phyloP scores from a whole-genome alignment of 1,284 basidiomycete species.

The Puccinia hordei region DNA sequence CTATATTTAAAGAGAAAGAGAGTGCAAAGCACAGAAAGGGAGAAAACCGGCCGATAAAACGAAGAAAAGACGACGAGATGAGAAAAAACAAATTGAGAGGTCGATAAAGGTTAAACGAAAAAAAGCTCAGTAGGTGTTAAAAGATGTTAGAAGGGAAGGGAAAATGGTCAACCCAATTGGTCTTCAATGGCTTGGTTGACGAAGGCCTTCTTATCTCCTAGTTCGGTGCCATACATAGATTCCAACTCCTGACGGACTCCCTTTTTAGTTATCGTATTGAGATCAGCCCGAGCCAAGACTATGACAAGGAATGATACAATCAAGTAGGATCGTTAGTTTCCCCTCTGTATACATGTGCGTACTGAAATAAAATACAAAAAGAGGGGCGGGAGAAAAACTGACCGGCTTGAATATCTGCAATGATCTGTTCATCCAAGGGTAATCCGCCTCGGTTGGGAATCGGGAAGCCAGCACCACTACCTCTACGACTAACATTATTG shows the following conservation, averaged over 20 bases:
- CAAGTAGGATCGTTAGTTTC: conserved; percentile 5
- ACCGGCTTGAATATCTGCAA: conserved; percentile 53
- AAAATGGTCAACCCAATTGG: conserved; percentile 41
- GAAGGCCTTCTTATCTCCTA: conserved; percentile 53
- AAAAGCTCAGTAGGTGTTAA: background rate
- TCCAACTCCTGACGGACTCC: conserved; percentile 74
- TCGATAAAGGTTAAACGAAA: no score
- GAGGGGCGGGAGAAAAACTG: background rate
- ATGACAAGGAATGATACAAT: conserved; percentile 64
- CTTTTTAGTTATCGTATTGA: conserved; percentile 85
- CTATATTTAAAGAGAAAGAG: background rate
- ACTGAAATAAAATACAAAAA: background rate
- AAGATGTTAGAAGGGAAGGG: background rate
- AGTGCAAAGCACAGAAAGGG: no score
- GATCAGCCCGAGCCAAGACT: conserved; percentile 73
- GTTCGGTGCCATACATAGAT: conserved; percentile 52
- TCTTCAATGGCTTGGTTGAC: conserved; percentile 54
- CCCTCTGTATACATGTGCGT: background rate
- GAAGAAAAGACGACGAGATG: background rate
- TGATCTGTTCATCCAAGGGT: conserved; percentile 53
- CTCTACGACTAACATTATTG: conserved; percentile 46
- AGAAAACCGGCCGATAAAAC: background rate
- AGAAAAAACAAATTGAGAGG: background rate
- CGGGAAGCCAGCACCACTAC: conserved; percentile 44
- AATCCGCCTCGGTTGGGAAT: conserved; percentile 36